Base-by-base conservation (phyloP, 75 land plant species). In the Larix kaempferi region DNA sequence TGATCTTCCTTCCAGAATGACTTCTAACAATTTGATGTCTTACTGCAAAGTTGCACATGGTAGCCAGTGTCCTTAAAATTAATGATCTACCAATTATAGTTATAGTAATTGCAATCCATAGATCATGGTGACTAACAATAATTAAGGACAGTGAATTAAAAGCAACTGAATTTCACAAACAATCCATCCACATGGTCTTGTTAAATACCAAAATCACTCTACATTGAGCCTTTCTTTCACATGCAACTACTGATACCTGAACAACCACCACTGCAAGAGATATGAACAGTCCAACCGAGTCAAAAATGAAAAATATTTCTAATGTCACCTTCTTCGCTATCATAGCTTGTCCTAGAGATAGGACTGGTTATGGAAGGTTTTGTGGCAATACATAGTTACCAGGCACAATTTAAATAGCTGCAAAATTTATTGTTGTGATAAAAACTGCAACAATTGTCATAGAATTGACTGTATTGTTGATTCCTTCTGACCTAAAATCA, bases 151-250 rank as follows among this genome's bases (percentile, higher is more conserved):
- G 83, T 0, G 93, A 80, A 56, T 88, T 84, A 72, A 91, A 91
- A 17, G 93, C 81, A 15, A 82, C 74, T 19, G 93, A 91, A 54
- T 86, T 88, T 78, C 76, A 86, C 33, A 88, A 75, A 17, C 93
- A 91, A 59, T 90, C 93, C 62, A 84, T 17, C 93, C 93, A 91
- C 93, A 91, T 91, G 33, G 86, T 80, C 85, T 91, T 91, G 88
- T 91, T 91, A 16, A 91, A 86, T 67, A 91, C 87, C 78, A 88
- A 88, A 55, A 91, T 82, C 76, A 91, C 77, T 71, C 74, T 83
- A 77, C 49, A 79, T 80, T 88, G 88, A 35, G 93, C 88, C 82
- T 91, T 91, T 57, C 83, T 77, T 72, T 88, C 85, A 2, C 82
- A 79, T n/a, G 88, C 90, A 6, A 91, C 89, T 12, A 91, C 44